Percentiles rank a stretch among this genome's conserved stretches.
Conservation (phyloP, 2,329 filamentous ascomycete species). For the Teratosphaeria zuluensis region DNA sequence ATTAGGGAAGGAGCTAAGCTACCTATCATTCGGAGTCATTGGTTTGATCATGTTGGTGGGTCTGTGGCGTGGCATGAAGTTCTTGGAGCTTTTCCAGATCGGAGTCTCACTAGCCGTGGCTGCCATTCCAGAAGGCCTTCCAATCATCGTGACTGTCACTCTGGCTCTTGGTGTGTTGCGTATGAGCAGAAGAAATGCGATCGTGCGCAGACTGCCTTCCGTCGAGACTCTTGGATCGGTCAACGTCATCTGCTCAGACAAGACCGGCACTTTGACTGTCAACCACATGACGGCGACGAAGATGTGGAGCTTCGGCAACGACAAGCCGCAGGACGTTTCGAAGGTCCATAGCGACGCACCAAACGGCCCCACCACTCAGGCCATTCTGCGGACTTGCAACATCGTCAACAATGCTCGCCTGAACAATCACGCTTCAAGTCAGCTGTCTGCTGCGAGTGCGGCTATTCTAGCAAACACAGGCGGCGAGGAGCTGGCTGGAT, state of each 20-base stretch:
- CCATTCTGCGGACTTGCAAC: slow-evolving; percentile 84
- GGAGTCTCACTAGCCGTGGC: slow-evolving; percentile 94
- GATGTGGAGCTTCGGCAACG: slow-evolving; percentile 81
- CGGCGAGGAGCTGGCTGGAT: slow-evolving; percentile 46
- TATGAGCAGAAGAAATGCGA: slow-evolving; percentile 92
- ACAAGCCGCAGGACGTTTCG: slow-evolving; percentile 44
- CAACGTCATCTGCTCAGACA: slow-evolving; percentile 98
- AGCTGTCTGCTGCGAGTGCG: slow-evolving; percentile 54
- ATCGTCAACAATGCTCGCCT: slow-evolving; percentile 91
- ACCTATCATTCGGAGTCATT: slow-evolving; percentile 92
- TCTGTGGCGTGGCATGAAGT: slow-evolving; percentile 75
- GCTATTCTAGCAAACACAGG: slow-evolving; percentile 81
- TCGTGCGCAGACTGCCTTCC: slow-evolving; percentile 89
- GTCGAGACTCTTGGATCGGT: slow-evolving; percentile 97
- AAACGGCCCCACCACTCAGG: slow-evolving; percentile 64
- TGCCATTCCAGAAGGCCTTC: slow-evolving; percentile 88
- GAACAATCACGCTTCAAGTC: slow-evolving; percentile 51
- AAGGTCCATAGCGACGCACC: slow-evolving; percentile 43
- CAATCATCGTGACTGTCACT: slow-evolving; percentile 97
- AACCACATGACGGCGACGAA: slow-evolving; percentile 98
- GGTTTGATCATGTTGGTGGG: slow-evolving; percentile 86
- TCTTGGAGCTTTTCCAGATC: slow-evolving; percentile 94
- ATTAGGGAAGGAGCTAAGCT: slow-evolving; percentile 91
- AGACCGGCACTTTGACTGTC: slow-evolving; percentile 90
- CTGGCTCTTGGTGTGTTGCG: slow-evolving; percentile 87